Base-by-base conservation (phyloP, 2,329 filamentous ascomycete genomes). In the Colletotrichum shisoi region DNA sequence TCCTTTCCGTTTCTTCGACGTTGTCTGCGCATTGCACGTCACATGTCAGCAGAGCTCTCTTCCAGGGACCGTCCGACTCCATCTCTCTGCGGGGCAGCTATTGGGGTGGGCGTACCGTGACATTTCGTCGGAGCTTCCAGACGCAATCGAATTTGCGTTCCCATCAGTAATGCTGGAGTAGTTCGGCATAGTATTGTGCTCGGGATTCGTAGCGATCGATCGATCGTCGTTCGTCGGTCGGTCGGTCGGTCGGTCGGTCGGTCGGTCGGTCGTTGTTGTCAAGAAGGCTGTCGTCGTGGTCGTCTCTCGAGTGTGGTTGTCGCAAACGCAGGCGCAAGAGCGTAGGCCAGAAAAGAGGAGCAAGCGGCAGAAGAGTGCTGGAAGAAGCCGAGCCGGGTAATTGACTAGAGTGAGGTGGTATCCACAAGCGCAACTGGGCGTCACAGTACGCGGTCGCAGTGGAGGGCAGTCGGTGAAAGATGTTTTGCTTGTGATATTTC, bases 1-100 rank as follows among this genome's bases (percentile, higher is more conserved):
- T 91, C 88, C 80, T 93, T 93, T 73, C 90, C 89, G 70, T 85
- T 86, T 74, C 88, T 82, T 72, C 84, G 81, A 76, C 88, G 86
- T 74, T 79, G 78, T 78, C 85, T 86, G 68, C n/a, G 53, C 27
- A 44, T 45, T 24, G 42, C 44, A 24, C 2, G 57, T 60, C 40
- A 71, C 56, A 56, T 63, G 61, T 53, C 27, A 45, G 57, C 56
- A 46, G 49, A 39, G 56, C 34, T n/a, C 19, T 63, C 27, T 40
- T 19, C 19, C 21, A 51, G 11, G 39, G 24, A 4, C 34, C 4
- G 42, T 54, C 48, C 24, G n/a, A 12, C 19, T 42, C 34, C 17
- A 42, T 44, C 39, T 15, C n/a, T 44, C 11, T 49, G 19, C 46
- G 37, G n/a, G 17, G 21, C 31, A 45, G 37, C 24, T 7, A 53